Evolutionary conservation across 2,329 filamentous ascomycete genomes (phyloP).

Genomic region (Colletotrichum horii): DNA sequence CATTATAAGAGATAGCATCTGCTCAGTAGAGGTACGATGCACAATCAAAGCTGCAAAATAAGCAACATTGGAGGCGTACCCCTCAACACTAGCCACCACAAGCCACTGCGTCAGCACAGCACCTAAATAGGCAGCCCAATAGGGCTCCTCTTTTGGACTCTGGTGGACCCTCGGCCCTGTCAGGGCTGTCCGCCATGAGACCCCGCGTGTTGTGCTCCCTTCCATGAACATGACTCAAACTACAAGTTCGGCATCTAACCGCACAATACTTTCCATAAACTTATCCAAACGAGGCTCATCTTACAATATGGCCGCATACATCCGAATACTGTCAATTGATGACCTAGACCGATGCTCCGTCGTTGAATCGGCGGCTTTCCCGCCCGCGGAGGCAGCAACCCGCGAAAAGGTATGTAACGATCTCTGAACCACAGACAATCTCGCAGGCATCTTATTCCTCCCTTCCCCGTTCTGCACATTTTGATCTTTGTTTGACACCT

Average conservation of each 20-base stretch:
- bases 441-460: background rate
- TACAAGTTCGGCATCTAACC: background rate
- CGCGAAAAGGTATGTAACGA: conserved; percentile 28
- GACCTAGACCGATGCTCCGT: conserved; percentile 28
- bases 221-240: background rate
- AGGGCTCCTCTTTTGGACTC: background rate
- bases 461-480: background rate
- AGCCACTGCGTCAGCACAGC: background rate
- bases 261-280: background rate
- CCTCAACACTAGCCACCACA: background rate
- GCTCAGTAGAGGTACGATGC: background rate
- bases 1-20: background rate
- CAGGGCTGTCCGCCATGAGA: background rate
- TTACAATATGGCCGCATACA: conserved; percentile 25
- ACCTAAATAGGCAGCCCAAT: background rate
- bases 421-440: background rate
- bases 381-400: conserved; percentile 31
- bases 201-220: background rate
- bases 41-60: background rate
- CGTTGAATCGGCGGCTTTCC: conserved; percentile 33
- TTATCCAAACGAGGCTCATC: background rate
- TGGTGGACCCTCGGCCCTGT: background rate
- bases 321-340: conserved; percentile 24
- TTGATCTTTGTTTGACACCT: background rate
- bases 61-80: background rate